These are phyloP conservation scores for Eimeria brunetti DNA, from an alignment of 169 alveolate genomes.

Conservation along the genomic window DNA sequence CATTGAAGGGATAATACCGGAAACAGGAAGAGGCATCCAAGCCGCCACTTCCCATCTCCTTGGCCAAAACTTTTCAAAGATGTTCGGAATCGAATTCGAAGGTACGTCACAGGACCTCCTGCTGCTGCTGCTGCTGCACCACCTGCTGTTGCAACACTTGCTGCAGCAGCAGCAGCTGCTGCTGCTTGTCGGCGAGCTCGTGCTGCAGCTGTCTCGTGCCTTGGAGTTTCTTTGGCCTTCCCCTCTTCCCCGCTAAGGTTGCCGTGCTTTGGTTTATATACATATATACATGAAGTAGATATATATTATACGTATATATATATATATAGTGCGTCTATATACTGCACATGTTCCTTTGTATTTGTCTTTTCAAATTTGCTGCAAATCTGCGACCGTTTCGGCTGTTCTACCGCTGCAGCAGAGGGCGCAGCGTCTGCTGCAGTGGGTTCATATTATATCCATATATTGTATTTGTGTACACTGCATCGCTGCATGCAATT, in stretches of 20 bases:
- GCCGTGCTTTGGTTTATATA: too few species aligned
- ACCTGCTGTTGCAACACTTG: too few species aligned
- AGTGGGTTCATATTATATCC: not conserved
- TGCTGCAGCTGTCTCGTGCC: not conserved
- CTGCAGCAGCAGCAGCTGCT: too few species aligned
- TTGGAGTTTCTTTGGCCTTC: not conserved
- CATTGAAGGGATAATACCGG: slow-evolving; percentile 98
- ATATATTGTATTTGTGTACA: too few species aligned
- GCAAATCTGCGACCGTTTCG: too few species aligned
- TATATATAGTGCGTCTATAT: too few species aligned
- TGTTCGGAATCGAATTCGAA: slow-evolving; percentile 97
- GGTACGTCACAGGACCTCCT: not conserved
- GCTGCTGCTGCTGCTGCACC: not conserved
- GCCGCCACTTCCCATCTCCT: slow-evolving; percentile 99
- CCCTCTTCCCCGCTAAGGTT: too few species aligned
- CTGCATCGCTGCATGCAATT: not conserved
- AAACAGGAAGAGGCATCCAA: slow-evolving; percentile 99
- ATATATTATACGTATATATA: too few species aligned
- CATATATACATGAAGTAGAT: too few species aligned
- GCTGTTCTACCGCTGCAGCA: too few species aligned
- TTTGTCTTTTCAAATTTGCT: too few species aligned
- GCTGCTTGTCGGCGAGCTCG: not conserved
- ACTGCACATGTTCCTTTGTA: too few species aligned
- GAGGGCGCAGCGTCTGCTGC: not conserved
- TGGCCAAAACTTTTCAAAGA: slow-evolving; percentile 99